Evolutionary conservation across 148 eudicot genomes (phyloP), one percentile per base, ranked within the genome.

Genomic region (Gaultheria prostrata): DNA sequence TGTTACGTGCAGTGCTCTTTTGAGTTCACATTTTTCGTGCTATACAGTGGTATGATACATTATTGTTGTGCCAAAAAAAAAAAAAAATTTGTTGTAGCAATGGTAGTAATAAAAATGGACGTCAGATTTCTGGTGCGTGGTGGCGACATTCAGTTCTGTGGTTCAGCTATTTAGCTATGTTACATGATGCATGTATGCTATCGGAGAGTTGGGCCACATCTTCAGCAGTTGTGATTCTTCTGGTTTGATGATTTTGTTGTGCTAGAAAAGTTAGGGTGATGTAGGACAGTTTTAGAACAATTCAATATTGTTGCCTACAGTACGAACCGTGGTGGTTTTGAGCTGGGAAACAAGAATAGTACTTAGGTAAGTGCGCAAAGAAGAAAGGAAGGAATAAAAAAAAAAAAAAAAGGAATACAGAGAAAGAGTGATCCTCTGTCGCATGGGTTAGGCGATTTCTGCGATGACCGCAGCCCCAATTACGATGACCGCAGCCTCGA

Each of bases 1-100:
- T 76, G 35, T 76, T 75, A 48, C 33, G 48, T 76, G 79, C 79
- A 49, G 26, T 76, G 6, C 17, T n/a, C 17, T n/a, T 57, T 76
- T 43, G 77, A 20, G 77, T 20, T 6, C 26, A 10, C 13, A 76
- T 46, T n/a, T 75, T 45, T 45, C 14, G 33, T 75, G 76, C 18
- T 75, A 75, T 75, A n/a, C 54, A 8, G 54, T 10, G 8, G 76
- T 46, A 46, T 75, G 53, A 21, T 35, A 20, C 49, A 43, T 20
- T 75, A 46, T 20, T 45, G 32, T n/a, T 75, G 48, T 46, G 48
- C 12, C 30, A 7, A 49, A 17, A 76, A 51, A 49, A 32, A 51
- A 51, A 51, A 76, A 51, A 28, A 50, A 8, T 1, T 76, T 12
- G 48, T 0, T 35, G 1, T 46, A 46, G 39, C 2, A 1, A 48